Conservation (phyloP, 257 asterid genomes). For the Lithospermum erythrorhizon region DNA sequence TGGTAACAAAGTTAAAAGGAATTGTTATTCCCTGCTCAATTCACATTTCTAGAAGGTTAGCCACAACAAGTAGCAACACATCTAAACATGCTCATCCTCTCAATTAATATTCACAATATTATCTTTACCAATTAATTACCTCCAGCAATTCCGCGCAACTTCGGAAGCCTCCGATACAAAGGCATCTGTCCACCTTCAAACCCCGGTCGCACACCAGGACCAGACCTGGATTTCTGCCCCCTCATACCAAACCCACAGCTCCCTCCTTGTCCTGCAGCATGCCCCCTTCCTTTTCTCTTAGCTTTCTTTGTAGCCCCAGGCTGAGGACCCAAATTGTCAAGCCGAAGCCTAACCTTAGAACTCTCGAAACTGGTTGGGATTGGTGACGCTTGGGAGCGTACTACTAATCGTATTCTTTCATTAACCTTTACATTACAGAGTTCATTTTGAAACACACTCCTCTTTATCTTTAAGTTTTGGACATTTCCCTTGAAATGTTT, state of each 20-base stretch:
- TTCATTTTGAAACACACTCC: constrained; percentile 16
- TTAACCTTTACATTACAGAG: constrained; percentile 22
- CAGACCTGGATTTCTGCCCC: constrained; percentile 99
- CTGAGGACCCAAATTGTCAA: constrained; percentile 86
- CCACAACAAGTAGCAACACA: not conserved
- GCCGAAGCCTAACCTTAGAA: constrained; percentile 39
- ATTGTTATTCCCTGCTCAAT: not conserved
- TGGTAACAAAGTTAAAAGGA: not conserved
- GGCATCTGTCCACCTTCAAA: constrained; percentile 97
- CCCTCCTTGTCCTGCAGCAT: constrained; percentile 95
- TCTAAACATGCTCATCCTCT: not conserved
- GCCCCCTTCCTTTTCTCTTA: constrained; percentile 95
- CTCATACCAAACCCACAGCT: constrained; percentile 72
- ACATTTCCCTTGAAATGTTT: constrained; percentile 6
- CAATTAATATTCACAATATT: not conserved
- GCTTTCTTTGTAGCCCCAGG: constrained; percentile 57
- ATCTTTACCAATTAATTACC: constrained; percentile 32
- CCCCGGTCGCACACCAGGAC: constrained; percentile 77
- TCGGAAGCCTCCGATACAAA: constrained; percentile 70
- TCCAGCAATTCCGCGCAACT: constrained; percentile 94
- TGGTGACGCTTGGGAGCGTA: constrained; percentile 18
- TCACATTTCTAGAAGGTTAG: not conserved
- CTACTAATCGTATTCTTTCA: constrained; percentile 20
- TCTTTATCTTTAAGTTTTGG: constrained; percentile 31
- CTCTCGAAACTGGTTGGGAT: constrained; percentile 7